Conservation (phyloP, 805 yeast genomes). For the Isabelozyma heimii region DNA sequence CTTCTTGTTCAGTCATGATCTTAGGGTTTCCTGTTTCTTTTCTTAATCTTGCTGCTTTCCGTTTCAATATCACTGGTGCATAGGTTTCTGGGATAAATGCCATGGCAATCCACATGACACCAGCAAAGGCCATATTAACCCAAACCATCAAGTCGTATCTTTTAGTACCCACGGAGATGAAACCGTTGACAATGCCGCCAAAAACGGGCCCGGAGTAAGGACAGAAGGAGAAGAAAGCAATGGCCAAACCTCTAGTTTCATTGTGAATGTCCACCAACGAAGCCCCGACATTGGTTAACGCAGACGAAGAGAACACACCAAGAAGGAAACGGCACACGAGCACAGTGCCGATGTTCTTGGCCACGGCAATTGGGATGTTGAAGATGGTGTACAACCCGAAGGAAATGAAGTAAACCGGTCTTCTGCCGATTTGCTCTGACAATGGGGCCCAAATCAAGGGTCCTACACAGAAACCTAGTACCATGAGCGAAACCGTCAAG, state of each 20-base stretch:
- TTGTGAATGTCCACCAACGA: conserved; percentile 86
- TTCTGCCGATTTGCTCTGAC: conserved; percentile 81
- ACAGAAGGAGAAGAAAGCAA: conserved; percentile 87
- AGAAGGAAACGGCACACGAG: conserved; percentile 81
- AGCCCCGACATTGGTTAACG: conserved; percentile 85
- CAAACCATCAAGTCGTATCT: conserved; percentile 73
- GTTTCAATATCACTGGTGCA: conserved; percentile 75
- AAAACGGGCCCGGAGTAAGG: conserved; percentile 92
- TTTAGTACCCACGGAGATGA: conserved; percentile 69
- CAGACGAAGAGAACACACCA: conserved; percentile 84
- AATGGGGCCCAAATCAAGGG: conserved; percentile 89
- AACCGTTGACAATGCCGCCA: conserved; percentile 87
- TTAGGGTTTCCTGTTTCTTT: conserved; percentile 77
- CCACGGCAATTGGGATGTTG: conserved; percentile 83
- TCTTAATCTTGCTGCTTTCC: conserved; percentile 63
- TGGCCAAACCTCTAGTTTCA: conserved; percentile 81
- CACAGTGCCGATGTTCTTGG: conserved; percentile 78
- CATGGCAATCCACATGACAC: conserved; percentile 70
- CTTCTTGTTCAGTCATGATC: conserved; percentile 93
- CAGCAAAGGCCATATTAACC: conserved; percentile 93
- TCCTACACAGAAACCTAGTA: conserved; percentile 82
- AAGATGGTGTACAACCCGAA: conserved; percentile 72
- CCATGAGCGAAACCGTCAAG: conserved; percentile 82
- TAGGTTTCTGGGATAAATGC: conserved; percentile 83
- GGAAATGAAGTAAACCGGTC: conserved; percentile 77